Evolutionary conservation across 2,329 filamentous ascomycete genomes (phyloP).

Genomic region (Fusarium protoensiforme): DNA sequence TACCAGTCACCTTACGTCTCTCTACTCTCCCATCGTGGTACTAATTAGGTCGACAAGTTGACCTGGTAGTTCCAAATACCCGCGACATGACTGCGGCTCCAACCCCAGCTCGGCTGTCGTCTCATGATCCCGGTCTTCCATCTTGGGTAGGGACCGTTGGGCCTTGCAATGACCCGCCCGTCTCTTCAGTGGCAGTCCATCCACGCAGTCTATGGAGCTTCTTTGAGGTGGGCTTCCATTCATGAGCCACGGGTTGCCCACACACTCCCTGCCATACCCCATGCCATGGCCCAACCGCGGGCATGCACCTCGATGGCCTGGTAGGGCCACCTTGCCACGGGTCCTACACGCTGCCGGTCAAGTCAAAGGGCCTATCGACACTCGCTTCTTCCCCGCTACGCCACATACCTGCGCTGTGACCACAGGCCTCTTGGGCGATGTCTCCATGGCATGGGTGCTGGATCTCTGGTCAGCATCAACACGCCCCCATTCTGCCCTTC

Average conservation of each 20-base stretch:
- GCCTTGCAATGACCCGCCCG: constrained; percentile 36
- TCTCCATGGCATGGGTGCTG: constrained; percentile 20
- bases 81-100: constrained; percentile 39
- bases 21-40: constrained; percentile 31
- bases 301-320: constrained; percentile 41
- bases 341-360: constrained; percentile 35
- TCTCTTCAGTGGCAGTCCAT: constrained; percentile 33
- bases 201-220: constrained; percentile 36
- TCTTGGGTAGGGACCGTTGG: constrained; percentile 39
- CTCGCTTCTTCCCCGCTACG: constrained; percentile 45
- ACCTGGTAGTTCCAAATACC: constrained; percentile 34
- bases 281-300: constrained; percentile 33
- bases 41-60: constrained; percentile 28
- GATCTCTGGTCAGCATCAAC: constrained; percentile 28
- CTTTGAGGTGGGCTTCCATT: constrained; percentile 21
- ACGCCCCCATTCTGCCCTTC: constrained; percentile 29
- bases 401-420: constrained; percentile 42
- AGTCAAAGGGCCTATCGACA: constrained; percentile 44
- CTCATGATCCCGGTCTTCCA: constrained; percentile 40
- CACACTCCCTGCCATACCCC: constrained; percentile 29
- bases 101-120: constrained; percentile 43
- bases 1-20: constrained; percentile 33
- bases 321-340: constrained; percentile 38
- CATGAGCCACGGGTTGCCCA: constrained; percentile 19
- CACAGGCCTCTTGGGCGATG: constrained; percentile 40